Percentiles rank a stretch among this genome's conserved stretches.
phyloP scores from a whole-genome alignment of 176 grass and related monocot species.

The Melocanna baccifera region DNA sequence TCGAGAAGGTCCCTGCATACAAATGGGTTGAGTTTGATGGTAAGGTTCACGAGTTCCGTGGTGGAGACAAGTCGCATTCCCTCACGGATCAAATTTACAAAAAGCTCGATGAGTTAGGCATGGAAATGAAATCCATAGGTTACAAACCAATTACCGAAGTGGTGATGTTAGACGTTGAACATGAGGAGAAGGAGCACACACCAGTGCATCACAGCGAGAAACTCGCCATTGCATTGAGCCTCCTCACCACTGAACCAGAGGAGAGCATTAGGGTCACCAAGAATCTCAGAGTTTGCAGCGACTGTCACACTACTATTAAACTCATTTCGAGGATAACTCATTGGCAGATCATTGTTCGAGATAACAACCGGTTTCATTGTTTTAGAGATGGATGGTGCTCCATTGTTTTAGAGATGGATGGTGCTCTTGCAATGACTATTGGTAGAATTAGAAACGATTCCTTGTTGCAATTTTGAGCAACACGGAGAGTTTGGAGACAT shows the following conservation, averaged over 20 bases:
- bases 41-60: slow-evolving; percentile 54
- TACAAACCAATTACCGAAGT: slow-evolving; percentile 61
- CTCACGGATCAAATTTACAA: slow-evolving; percentile 41
- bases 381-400: slow-evolving; percentile 68
- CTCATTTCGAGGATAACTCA: slow-evolving; percentile 51
- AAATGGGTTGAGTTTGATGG: slow-evolving; percentile 67
- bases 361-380: slow-evolving; percentile 64
- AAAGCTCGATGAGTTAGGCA: slow-evolving; percentile 54
- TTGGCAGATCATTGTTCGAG: slow-evolving; percentile 53
- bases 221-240: slow-evolving; percentile 59
- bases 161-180: slow-evolving; percentile 71
- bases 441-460: slow-evolving; percentile 27
- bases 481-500: not conserved
- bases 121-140: slow-evolving; percentile 54
- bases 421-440: slow-evolving; percentile 65
- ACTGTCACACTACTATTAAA: slow-evolving; percentile 61
- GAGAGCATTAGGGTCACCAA: slow-evolving; percentile 58
- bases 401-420: too few relatives aligned
- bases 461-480: not conserved
- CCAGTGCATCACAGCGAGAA: slow-evolving; percentile 68
- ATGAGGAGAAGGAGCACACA: slow-evolving; percentile 61
- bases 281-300: slow-evolving; percentile 62
- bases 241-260: slow-evolving; percentile 38
- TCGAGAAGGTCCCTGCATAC: slow-evolving; percentile 51
- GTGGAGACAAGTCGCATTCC: slow-evolving; percentile 57